Evolutionary conservation across 2,329 filamentous ascomycete species (phyloP), one percentile per base, ranked within the genome.

Genomic region (Nemania diffusa): DNA sequence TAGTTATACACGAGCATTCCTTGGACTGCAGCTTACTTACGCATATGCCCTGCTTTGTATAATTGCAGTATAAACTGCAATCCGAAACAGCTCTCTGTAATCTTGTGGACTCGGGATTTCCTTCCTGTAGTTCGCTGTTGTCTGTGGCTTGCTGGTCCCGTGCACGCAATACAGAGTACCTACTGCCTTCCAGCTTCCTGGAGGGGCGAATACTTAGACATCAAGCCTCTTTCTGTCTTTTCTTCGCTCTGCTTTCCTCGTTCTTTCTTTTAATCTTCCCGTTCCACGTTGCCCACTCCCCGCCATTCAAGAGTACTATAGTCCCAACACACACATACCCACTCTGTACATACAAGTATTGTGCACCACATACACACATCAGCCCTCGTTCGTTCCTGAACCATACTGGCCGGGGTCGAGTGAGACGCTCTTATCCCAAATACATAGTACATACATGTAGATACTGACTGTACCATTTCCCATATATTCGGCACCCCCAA

Each of bases 361-460:
- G n/a, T n/a, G n/a, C n/a, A n/a, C n/a, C 37, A 40, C 37, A 40
- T 15, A 34, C 32, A 17, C 59, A 48, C 32, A 13, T 51, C 55
- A 59, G 46, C 40, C 64, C 46, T 20, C 60, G 57, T 64, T 42
- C 29, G 63, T 68, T 58, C 53, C 67, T 52, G 64, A 55, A 40
- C 60, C 46, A 48, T 58, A 62, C 52, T 29, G n/a, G 51, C 58
- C 32, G 17, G 60, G 62, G 57, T 68, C 24, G 37, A 44, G 57
- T 65, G 62, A 65, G 65, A 62, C 56, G 65, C 62, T 27, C 62
- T 26, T 61, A 57, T 67, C 65, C 65, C 61, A 56, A 61, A 58
- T 46, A 51, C 26, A 26, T n/a, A n/a, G n/a, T n/a, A n/a, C n/a
- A n/a, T n/a, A n/a, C n/a, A n/a, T n/a, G 17, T 32, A 13, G 5